Conservation (phyloP, 352 stramenopile genomes). For the Pythium phragmitis region DNA sequence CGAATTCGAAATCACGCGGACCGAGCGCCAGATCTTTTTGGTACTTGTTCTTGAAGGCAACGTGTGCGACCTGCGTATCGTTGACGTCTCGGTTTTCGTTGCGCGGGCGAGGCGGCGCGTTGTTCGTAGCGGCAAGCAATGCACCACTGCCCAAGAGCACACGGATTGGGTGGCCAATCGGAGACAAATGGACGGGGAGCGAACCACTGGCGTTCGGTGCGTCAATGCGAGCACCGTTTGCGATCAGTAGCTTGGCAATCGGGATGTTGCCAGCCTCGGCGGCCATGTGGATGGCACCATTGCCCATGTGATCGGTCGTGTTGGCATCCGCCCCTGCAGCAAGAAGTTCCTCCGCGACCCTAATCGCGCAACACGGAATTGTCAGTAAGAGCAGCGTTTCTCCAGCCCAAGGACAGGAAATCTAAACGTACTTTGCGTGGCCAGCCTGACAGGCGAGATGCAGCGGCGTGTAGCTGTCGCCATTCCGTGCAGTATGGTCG, state of each 20-base stretch:
- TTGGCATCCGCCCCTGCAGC: slow-evolving; percentile 72
- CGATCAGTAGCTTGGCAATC: slow-evolving; percentile 74
- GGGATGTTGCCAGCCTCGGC: slow-evolving; percentile 79
- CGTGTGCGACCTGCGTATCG: slow-evolving; percentile 72
- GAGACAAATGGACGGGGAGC: slow-evolving; percentile 81
- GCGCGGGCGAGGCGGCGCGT: slow-evolving; percentile 58
- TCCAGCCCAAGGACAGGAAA: too few species aligned
- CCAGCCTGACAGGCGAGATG: slow-evolving; percentile 73
- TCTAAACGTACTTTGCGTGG: slow-evolving; percentile 51
- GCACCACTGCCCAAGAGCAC: slow-evolving; percentile 73
- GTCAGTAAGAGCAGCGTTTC: not conserved
- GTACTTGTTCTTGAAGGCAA: slow-evolving; percentile 91
- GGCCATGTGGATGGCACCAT: slow-evolving; percentile 81
- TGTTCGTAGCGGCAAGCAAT: slow-evolving; percentile 59
- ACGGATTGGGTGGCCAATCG: slow-evolving; percentile 83
- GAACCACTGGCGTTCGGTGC: slow-evolving; percentile 76
- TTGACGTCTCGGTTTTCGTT: slow-evolving; percentile 55
- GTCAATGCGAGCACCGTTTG: slow-evolving; percentile 68
- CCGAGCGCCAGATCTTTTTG: slow-evolving; percentile 79
- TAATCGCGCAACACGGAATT: slow-evolving; percentile 16
- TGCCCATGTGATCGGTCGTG: slow-evolving; percentile 79
- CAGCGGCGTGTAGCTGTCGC: slow-evolving; percentile 80
- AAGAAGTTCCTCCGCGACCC: slow-evolving; percentile 74
- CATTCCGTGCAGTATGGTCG: slow-evolving; percentile 62
- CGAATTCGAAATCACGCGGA: slow-evolving; percentile 84